These are phyloP conservation scores for Zygoascus ofunaensis DNA, from an alignment of 805 yeast species.

Conservation along the genomic window DNA sequence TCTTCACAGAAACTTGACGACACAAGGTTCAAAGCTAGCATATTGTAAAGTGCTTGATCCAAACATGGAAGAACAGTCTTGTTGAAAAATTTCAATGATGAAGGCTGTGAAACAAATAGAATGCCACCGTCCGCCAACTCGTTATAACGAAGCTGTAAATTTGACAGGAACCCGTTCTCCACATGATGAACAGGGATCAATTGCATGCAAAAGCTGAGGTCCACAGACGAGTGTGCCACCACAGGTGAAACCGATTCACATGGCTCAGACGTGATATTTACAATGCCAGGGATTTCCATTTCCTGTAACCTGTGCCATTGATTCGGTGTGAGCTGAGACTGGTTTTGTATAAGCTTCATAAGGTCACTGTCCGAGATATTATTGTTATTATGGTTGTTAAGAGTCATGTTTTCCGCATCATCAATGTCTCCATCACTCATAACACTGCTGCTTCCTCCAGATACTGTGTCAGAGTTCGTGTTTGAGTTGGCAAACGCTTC, in stretches of 20 bases:
- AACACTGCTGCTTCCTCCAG: background rate
- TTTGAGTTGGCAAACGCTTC: no score
- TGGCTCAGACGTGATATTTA: background rate
- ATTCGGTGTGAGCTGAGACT: background rate
- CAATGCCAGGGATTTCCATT: background rate
- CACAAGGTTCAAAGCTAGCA: conserved; percentile 20
- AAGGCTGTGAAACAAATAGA: conserved; percentile 18
- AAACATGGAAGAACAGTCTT: conserved; percentile 17
- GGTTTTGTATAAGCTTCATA: background rate
- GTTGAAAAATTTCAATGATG: conserved; percentile 15
- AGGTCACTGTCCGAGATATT: background rate
- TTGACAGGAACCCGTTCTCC: conserved; percentile 15
- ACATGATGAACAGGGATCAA: conserved; percentile 18
- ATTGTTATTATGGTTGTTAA: no score
- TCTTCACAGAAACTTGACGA: conserved; percentile 19
- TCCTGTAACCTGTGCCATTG: background rate
- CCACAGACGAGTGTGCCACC: conserved; percentile 15
- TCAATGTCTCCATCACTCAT: background rate
- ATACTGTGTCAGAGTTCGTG: background rate
- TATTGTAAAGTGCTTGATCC: conserved; percentile 19
- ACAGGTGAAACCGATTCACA: conserved; percentile 2
- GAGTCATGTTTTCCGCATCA: background rate
- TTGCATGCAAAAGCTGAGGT: conserved; percentile 16
- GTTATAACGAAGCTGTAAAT: conserved; percentile 12
- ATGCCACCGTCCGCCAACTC: conserved; percentile 21